Base-by-base conservation (phyloP, 164 flowering plant genomes). In the Houttuynia cordata region DNA sequence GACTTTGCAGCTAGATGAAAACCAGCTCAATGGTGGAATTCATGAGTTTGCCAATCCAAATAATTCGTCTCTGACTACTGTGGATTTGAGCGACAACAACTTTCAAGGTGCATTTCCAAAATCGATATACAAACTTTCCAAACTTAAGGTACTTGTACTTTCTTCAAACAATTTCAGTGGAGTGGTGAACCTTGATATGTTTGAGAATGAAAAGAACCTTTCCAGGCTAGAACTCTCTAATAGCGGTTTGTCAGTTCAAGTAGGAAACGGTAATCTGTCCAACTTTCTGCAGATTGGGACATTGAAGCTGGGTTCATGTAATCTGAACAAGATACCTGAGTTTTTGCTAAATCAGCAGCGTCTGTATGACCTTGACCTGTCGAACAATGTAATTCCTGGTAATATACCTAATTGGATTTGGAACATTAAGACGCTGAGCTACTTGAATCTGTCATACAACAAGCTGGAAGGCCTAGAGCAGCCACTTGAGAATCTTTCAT, bases 381-480 rank as follows among this genome's bases (percentile, higher is more conserved):
- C 85, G 6, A 15, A 60, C 58, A 83, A 81, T 53, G 61, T 63
- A 39, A 76, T 81, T 58, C 37, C 12, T 4, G 84, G 82, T 13
- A 49, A 40, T 42, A 61, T 78, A 45, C 88, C 85, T 4, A 55
- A 56, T 1, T 83, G 87, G 85, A 34, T 81, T 24, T 70, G 73
- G 78, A 21, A 61, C 1, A 47, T 76, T 13, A 61, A 59, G 1
- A 14, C 3, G n/a, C 63, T 76, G 7, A 1, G 0, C 1, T 24
- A 59, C 18, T 34, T 81, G 20, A 81, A 81, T 67, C 79, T 83
- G 37, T 81, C 85, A 1, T 20, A 14, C 3, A 83, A 83, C 60
- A 24, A 4, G 18, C 58, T 82, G 21, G 54, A 21, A 15, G 60
- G 56, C 63, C 56, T 74, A 0, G 67, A 65, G 23, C 45, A 30